These are phyloP conservation scores for Wickerhamomyces queroliae DNA, from an alignment of 805 yeast species.

Conservation along the genomic window DNA sequence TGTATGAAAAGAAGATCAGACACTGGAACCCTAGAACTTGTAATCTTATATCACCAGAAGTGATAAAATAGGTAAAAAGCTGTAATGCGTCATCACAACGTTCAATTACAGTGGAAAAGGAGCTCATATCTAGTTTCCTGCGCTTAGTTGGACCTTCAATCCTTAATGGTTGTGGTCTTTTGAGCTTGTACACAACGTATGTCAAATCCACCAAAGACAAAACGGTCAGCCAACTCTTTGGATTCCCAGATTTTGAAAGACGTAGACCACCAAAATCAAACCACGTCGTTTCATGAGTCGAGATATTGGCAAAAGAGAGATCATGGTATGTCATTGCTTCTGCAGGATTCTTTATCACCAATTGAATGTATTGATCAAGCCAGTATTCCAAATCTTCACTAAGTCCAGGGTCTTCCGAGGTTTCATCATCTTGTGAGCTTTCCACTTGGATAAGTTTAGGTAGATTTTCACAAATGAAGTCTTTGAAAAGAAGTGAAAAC, in stretches of 20 bases:
- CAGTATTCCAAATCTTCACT: slow-evolving; percentile 10
- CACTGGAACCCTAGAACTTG: slow-evolving; percentile 23
- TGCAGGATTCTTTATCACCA: not conserved
- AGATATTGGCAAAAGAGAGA: slow-evolving; percentile 10
- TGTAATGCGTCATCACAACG: slow-evolving; percentile 22
- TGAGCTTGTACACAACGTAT: not conserved
- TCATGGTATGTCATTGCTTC: slow-evolving; percentile 2
- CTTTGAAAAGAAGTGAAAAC: slow-evolving; percentile 40
- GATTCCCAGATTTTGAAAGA: not conserved
- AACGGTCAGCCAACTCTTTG: slow-evolving; percentile 33
- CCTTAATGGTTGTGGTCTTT: not conserved
- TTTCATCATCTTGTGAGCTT: slow-evolving; percentile 1
- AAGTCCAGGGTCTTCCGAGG: slow-evolving; percentile 2
- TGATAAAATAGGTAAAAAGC: slow-evolving; percentile 13
- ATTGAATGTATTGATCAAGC: slow-evolving; percentile 8
- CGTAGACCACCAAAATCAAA: slow-evolving; percentile 10
- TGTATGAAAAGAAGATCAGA: slow-evolving; percentile 20
- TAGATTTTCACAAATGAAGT: slow-evolving; percentile 27
- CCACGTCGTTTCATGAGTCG: slow-evolving; percentile 11
- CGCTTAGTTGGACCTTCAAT: slow-evolving; percentile 15
- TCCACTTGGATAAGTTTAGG: slow-evolving; percentile 18
- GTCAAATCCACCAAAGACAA: slow-evolving; percentile 23
- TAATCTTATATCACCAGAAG: not conserved
- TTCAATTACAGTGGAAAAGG: slow-evolving; percentile 19
- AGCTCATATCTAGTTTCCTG: slow-evolving; percentile 24